Percentiles rank a stretch among this genome's conserved stretches.
Evolutionary conservation across 495 filamentous ascomycete species (phyloP).

Genomic region (Cercophora samala): DNA sequence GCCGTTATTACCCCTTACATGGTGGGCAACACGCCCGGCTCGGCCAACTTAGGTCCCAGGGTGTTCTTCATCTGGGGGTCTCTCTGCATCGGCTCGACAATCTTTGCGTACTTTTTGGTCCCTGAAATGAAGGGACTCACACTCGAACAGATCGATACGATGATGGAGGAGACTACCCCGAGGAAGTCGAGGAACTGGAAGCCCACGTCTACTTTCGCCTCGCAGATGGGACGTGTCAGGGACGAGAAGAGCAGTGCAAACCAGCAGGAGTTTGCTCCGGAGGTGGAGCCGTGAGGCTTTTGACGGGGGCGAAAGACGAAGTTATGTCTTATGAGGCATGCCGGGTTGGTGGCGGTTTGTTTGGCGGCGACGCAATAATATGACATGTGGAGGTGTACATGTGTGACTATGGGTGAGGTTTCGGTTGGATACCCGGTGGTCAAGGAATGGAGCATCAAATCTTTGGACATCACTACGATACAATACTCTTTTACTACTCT

Average conservation of each 20-base stretch:
- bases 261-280: background rate
- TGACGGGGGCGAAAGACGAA: background rate
- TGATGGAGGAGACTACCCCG: conserved; percentile 77
- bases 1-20: conserved; percentile 74
- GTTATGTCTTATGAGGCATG: background rate
- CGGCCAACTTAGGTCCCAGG: conserved; percentile 65
- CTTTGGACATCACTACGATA: background rate
- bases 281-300: background rate
- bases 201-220: conserved; percentile 66
- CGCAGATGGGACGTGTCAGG: conserved; percentile 34
- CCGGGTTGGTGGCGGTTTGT: background rate
- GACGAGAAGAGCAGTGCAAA: conserved; percentile 3
- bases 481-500: conserved; percentile 1
- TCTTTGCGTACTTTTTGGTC: conserved; percentile 74
- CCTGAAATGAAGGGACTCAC: conserved; percentile 84
- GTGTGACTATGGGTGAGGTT: background rate
- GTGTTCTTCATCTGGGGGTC: conserved; percentile 78
- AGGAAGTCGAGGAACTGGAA: conserved; percentile 63
- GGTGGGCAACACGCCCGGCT: conserved; percentile 59
- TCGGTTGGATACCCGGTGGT: conserved; percentile 1
- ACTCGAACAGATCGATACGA: conserved; percentile 82
- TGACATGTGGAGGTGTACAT: too few species aligned
- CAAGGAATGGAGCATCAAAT: background rate
- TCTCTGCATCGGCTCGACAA: conserved; percentile 58
- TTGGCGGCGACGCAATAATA: background rate